A percentile compares a stretch with the other conserved stretches of the same genome.
Conservation (phyloP, 2,329 filamentous ascomycete genomes). For the Simplicillium aogashimaense region DNA sequence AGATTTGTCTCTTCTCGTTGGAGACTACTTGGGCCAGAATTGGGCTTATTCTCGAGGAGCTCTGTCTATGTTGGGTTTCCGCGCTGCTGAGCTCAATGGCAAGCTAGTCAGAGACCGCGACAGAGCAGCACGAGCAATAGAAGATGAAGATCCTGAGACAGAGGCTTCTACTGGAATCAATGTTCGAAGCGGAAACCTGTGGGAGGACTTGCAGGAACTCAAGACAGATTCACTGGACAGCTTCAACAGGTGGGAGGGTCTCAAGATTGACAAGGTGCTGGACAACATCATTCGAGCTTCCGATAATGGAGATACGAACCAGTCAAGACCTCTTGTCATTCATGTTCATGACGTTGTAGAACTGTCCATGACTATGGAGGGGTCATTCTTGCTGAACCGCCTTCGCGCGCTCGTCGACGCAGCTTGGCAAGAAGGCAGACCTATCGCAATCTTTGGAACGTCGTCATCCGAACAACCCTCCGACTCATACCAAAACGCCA, state of each 20-base stretch:
- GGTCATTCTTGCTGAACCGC: conserved; percentile 57
- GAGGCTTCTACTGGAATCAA: conserved; percentile 15
- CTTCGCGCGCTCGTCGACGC: conserved; percentile 64
- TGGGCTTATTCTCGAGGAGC: conserved; percentile 35
- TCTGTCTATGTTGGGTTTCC: conserved; percentile 46
- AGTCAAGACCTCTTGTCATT: conserved; percentile 51
- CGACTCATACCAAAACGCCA: conserved; percentile 28
- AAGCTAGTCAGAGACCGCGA: conserved; percentile 38
- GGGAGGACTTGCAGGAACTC: conserved; percentile 34
- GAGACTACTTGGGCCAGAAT: conserved; percentile 59
- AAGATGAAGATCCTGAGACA: conserved; percentile 23
- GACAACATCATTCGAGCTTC: conserved; percentile 45
- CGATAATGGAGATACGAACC: conserved; percentile 20
- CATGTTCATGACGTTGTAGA: conserved; percentile 77
- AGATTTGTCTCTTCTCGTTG: conserved; percentile 59
- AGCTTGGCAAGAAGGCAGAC: conserved; percentile 60
- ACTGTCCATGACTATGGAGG: conserved; percentile 58
- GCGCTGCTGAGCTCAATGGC: conserved; percentile 43
- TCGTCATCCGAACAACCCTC: conserved; percentile 46
- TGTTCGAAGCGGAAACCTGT: conserved; percentile 18
- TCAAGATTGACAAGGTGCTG: conserved; percentile 49
- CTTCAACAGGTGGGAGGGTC: conserved; percentile 45
- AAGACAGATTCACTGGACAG: conserved; percentile 25
- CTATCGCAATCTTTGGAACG: conserved; percentile 72
- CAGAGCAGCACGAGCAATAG: conserved; percentile 14